phyloP scores from a whole-genome alignment of 2,329 filamentous ascomycete genomes.

The Trichophyton benhamiae region DNA sequence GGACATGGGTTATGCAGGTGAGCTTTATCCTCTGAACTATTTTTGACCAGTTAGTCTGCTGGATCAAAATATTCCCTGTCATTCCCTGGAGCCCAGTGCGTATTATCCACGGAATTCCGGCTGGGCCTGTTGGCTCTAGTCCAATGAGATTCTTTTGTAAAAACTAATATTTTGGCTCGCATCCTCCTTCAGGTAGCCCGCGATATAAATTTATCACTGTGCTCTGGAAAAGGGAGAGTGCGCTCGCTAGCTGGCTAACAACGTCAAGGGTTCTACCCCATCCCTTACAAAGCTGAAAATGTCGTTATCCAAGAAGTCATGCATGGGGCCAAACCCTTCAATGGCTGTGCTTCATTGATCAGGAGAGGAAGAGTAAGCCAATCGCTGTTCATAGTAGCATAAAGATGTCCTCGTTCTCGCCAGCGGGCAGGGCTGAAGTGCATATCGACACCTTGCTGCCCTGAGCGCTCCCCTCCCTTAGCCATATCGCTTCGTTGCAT shows the following conservation, averaged over 20 bases:
- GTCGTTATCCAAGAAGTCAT: not conserved
- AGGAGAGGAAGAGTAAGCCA: not conserved
- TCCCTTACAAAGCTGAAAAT: not conserved
- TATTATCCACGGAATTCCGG: not conserved
- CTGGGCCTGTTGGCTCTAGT: not conserved
- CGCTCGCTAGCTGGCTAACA: not conserved
- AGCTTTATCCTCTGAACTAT: not conserved
- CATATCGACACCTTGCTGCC: not conserved
- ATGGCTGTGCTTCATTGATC: not conserved
- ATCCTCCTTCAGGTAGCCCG: too few species aligned
- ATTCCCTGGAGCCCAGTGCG: not conserved
- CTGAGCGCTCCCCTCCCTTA: not conserved
- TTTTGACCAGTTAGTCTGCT: not conserved
- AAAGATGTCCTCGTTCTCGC: not conserved
- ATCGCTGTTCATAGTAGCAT: not conserved
- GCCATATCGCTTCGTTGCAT: not conserved
- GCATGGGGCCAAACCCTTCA: not conserved
- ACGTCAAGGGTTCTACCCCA: not conserved
- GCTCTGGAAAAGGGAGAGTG: not conserved
- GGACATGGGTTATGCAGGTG: too few species aligned
- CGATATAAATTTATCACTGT: too few species aligned
- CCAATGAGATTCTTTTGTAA: not conserved
- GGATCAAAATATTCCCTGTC: not conserved
- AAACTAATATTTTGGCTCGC: not conserved
- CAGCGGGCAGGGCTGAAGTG: not conserved